Conservation (phyloP, 805 yeast species). For the Wickerhamiella musiphila region DNA sequence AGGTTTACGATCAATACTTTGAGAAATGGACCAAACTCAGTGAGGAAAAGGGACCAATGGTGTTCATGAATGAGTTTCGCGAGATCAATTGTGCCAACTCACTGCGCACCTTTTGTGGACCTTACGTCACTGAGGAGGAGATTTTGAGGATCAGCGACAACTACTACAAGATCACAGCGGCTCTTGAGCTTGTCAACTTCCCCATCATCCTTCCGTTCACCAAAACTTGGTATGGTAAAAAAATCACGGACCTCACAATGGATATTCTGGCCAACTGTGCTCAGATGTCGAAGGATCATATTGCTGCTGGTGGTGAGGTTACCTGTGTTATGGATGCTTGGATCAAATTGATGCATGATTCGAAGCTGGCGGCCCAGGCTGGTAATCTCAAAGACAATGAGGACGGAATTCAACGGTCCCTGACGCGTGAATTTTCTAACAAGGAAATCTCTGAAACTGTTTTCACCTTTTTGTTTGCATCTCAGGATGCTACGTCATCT, state of each 20-base stretch:
- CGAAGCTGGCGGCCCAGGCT: slow-evolving; percentile 31
- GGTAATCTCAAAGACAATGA: slow-evolving; percentile 27
- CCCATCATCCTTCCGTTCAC: slow-evolving; percentile 93
- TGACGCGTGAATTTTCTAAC: slow-evolving; percentile 70
- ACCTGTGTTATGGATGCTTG: slow-evolving; percentile 91
- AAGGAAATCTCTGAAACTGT: slow-evolving; percentile 91
- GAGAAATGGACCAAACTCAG: slow-evolving; percentile 42
- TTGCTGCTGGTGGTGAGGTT: slow-evolving; percentile 61
- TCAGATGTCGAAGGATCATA: slow-evolving; percentile 63
- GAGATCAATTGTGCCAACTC: slow-evolving; percentile 92
- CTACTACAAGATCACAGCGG: slow-evolving; percentile 83
- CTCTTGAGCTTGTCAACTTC: slow-evolving; percentile 91
- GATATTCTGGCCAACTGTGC: slow-evolving; percentile 80
- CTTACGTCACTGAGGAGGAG: slow-evolving; percentile 82
- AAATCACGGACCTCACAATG: slow-evolving; percentile 88
- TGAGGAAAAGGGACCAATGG: slow-evolving; percentile 45
- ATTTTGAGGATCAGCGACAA: slow-evolving; percentile 79
- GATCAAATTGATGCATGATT: slow-evolving; percentile 71
- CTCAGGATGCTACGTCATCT: slow-evolving; percentile 95
- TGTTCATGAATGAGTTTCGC: slow-evolving; percentile 86
- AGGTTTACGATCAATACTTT: slow-evolving; percentile 67
- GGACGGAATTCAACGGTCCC: slow-evolving; percentile 37
- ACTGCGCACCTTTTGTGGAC: slow-evolving; percentile 87
- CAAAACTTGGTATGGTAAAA: slow-evolving; percentile 95
- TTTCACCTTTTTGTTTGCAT: slow-evolving; percentile 91